Conservation (phyloP, 2,329 filamentous ascomycete species). For the Clonostachys chloroleuca region DNA sequence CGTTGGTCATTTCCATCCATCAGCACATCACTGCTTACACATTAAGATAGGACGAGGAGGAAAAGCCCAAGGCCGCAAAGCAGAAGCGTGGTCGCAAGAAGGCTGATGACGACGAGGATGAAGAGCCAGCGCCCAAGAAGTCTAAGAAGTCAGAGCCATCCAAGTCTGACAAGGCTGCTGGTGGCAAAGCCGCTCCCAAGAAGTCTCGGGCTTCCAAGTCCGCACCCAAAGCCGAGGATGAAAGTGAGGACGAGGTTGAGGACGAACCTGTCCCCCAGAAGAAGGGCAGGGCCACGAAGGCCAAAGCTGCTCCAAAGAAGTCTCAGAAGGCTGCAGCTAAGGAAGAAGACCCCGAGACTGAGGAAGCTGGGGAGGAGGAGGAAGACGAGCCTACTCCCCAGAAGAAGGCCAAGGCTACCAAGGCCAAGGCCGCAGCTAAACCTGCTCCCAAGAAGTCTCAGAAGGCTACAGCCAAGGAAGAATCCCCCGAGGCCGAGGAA, state of each 20-base stretch:
- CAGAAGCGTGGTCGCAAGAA: constrained; percentile 1
- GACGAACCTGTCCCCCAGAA: neutral
- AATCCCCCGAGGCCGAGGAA: constrained; percentile 1
- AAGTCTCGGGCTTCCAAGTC: constrained; percentile 2
- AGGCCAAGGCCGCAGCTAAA: constrained; percentile 8
- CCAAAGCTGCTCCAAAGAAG: constrained; percentile 8
- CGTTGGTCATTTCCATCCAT: constrained; percentile 5
- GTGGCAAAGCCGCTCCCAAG: neutral
- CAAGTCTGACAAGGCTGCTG: too few relatives aligned
- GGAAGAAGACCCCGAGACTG: constrained; percentile 3
- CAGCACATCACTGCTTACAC: constrained; percentile 17
- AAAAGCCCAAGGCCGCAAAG: constrained; percentile 27
- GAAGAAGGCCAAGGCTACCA: constrained; percentile 7
- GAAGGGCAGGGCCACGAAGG: constrained; percentile 7
- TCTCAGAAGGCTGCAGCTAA: constrained; percentile 9
- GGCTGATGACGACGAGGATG: constrained; percentile 1
- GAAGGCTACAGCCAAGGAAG: constrained; percentile 8
- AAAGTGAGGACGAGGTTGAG: constrained; percentile 1
- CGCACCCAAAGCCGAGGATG: constrained; percentile 7
- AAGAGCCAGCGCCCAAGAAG: neutral
- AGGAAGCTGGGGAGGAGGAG: constrained; percentile 5
- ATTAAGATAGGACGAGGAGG: constrained; percentile 22
- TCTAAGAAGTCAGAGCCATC: too few relatives aligned
- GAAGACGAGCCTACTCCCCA: constrained; percentile 6
- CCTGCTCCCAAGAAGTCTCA: constrained; percentile 8